phyloP scores from a whole-genome alignment of 2,329 filamentous ascomycete genomes.

The Claviceps lovelessii region DNA sequence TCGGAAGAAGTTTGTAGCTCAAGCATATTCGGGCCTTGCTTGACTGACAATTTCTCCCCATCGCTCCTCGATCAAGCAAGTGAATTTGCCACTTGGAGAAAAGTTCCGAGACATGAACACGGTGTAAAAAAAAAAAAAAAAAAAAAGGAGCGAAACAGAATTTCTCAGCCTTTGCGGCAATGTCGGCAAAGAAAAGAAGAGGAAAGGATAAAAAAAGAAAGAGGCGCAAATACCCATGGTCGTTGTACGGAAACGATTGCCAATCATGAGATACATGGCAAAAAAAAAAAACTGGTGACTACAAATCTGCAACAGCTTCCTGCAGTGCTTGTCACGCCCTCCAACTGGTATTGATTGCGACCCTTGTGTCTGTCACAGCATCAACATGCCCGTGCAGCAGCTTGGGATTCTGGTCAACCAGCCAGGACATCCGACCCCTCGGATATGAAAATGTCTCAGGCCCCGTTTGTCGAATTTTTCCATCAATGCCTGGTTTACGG shows the following conservation, averaged over 20 bases:
- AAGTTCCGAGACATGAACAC: not conserved
- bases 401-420: not conserved
- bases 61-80: too few relatives aligned
- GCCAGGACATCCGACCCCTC: not conserved
- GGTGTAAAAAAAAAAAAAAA: not conserved
- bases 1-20: too few relatives aligned
- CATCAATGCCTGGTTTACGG: not conserved
- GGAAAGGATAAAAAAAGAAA: not conserved
- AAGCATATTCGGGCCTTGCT: too few relatives aligned
- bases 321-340: not conserved
- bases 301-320: not conserved
- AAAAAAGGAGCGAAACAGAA: not conserved
- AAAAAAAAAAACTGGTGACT: not conserved
- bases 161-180: not conserved
- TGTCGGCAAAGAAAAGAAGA: not conserved
- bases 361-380: not conserved
- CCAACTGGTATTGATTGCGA: not conserved
- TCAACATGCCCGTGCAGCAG: not conserved
- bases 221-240: not conserved
- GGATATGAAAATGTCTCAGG: conserved; percentile 1
- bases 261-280: not conserved
- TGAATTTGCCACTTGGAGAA: not conserved
- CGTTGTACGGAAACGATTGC: not conserved
- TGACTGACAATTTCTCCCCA: too few relatives aligned
- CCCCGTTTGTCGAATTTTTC: not conserved